Percentiles rank a stretch among this genome's conserved stretches.
phyloP scores from a whole-genome alignment of 2,329 filamentous ascomycete genomes.

The Fusarium verticillioides region DNA sequence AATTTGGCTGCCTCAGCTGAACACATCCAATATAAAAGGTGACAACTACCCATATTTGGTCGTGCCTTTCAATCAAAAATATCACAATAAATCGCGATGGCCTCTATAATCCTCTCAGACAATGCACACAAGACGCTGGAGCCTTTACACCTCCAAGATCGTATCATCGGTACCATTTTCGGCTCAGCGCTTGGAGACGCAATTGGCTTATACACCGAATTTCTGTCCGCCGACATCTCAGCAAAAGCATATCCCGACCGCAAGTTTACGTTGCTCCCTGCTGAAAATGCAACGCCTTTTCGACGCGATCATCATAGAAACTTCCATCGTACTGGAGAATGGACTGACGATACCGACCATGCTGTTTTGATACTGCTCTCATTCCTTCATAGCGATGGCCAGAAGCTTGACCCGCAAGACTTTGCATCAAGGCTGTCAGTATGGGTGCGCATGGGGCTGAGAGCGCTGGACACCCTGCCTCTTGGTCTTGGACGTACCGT shows the following conservation, averaged over 20 bases:
- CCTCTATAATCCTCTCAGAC: slow-evolving; percentile 19
- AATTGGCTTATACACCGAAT: slow-evolving; percentile 66
- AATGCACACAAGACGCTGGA: slow-evolving; percentile 31
- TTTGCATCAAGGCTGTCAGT: slow-evolving; percentile 58
- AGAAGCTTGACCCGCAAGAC: slow-evolving; percentile 50
- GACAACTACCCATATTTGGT: background rate
- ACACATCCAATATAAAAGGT: background rate
- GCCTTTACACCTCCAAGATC: slow-evolving; percentile 47
- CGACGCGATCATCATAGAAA: slow-evolving; percentile 58
- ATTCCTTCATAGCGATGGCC: slow-evolving; percentile 57
- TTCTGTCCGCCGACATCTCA: slow-evolving; percentile 53
- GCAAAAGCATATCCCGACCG: slow-evolving; percentile 51
- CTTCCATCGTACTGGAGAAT: slow-evolving; percentile 55
- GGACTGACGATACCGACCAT: slow-evolving; percentile 68
- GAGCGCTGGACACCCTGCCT: slow-evolving; percentile 58
- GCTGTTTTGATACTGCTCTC: slow-evolving; percentile 61
- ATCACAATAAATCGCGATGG: slow-evolving; percentile 8
- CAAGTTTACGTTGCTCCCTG: slow-evolving; percentile 53
- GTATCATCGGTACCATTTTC: slow-evolving; percentile 58
- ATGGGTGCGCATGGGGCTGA: slow-evolving; percentile 61
- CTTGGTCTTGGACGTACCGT: slow-evolving; percentile 61
- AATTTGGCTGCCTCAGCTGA: slow-evolving; percentile 30
- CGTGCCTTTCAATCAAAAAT: too few relatives aligned
- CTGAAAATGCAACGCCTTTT: slow-evolving; percentile 53
- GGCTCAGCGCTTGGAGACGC: slow-evolving; percentile 65